A percentile compares a stretch with the other conserved stretches of the same genome.
Conservation (phyloP, 441 rosid genomes). For the Syzygium syzygioides region DNA sequence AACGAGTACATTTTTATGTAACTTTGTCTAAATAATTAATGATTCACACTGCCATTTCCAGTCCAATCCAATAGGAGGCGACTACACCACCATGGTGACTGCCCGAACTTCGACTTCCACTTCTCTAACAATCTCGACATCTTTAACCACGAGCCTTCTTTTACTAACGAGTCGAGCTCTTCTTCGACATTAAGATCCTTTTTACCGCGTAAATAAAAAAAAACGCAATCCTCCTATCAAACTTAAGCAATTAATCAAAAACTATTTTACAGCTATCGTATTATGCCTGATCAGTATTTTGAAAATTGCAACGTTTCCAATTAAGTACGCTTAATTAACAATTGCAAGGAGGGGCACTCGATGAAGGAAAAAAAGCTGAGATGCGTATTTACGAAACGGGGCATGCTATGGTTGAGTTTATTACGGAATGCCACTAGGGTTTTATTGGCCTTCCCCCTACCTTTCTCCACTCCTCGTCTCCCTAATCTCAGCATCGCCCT, state of each 20-base stretch:
- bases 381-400: neutral
- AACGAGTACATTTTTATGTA: neutral
- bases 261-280: neutral
- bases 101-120: neutral
- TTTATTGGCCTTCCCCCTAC: neutral
- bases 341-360: neutral
- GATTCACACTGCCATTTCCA: neutral
- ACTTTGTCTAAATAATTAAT: neutral
- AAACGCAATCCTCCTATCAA: accelerated
- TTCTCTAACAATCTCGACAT: neutral
- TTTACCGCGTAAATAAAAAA: neutral
- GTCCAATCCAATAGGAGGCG: neutral
- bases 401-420: neutral
- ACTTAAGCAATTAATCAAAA: neutral
- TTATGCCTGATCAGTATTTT: neutral
- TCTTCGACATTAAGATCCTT: accelerated
- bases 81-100: accelerated
- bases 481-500: neutral
- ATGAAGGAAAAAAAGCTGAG: neutral
- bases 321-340: neutral
- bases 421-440: neutral
- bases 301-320: neutral
- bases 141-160: neutral
- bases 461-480: neutral
- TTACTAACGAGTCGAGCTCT: accelerated